These are phyloP conservation scores for Monosporascus cannonballus DNA, from an alignment of 2,329 filamentous ascomycete genomes.

Conservation along the genomic window DNA sequence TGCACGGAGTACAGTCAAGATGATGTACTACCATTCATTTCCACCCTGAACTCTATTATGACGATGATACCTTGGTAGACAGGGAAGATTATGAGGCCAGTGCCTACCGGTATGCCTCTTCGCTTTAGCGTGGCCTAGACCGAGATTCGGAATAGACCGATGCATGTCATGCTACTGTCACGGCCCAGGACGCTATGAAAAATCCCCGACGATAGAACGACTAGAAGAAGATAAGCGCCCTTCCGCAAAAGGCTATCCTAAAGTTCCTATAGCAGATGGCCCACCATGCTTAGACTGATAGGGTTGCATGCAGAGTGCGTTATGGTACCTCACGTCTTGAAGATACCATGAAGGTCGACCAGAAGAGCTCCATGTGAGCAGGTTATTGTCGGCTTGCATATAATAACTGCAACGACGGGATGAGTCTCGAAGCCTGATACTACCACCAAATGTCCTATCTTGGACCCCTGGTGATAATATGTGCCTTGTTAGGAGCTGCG, in stretches of 20 bases:
- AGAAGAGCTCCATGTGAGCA: neutral
- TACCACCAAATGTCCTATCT: neutral
- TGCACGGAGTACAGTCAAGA: too few relatives aligned
- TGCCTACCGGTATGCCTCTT: too few relatives aligned
- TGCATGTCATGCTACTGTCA: neutral
- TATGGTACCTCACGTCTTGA: constrained; percentile 8
- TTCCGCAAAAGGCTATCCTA: constrained; percentile 1
- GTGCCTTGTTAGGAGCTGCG: neutral
- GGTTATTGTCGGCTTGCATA: neutral
- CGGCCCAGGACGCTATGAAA: neutral
- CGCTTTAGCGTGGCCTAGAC: too few relatives aligned
- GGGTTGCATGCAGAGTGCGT: constrained; percentile 14
- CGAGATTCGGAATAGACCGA: too few relatives aligned
- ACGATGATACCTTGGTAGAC: too few relatives aligned
- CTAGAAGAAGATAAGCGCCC: neutral
- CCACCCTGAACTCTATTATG: too few relatives aligned
- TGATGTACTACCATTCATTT: too few relatives aligned
- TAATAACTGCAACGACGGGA: neutral
- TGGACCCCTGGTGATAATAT: too few relatives aligned
- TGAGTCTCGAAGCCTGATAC: neutral
- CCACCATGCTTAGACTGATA: constrained; percentile 6
- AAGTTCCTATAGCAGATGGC: constrained; percentile 7
- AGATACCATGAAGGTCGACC: constrained; percentile 10
- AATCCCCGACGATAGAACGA: neutral
- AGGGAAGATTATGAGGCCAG: too few relatives aligned